A percentile compares a stretch with the other conserved stretches of the same genome.
Evolutionary conservation across 2,329 filamentous ascomycete genomes (phyloP).

Genomic region (Diaporthe vaccinii): DNA sequence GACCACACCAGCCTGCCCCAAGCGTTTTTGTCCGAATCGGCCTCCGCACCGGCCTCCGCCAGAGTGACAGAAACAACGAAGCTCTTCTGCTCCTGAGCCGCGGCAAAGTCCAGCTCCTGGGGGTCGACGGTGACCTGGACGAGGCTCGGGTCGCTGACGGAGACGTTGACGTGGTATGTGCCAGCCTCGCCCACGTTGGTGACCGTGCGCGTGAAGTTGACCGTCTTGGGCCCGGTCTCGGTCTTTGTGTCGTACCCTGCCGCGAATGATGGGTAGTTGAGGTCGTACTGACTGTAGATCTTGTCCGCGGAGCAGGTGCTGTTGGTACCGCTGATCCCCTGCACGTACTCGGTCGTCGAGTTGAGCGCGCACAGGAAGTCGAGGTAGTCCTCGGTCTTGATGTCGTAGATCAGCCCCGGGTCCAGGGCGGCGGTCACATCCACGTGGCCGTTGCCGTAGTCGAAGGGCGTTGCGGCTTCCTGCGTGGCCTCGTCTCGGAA

Average conservation of each 20-base stretch:
- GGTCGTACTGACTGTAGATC: constrained; percentile 36
- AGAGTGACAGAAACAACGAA: constrained; percentile 19
- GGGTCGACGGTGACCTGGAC: constrained; percentile 24
- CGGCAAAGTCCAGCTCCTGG: not conserved
- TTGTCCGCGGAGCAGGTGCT: constrained; percentile 28
- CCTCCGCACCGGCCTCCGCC: not conserved
- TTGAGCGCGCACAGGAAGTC: constrained; percentile 36
- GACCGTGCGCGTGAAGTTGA: constrained; percentile 38
- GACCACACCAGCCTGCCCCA: constrained; percentile 39
- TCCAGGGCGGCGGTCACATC: constrained; percentile 27
- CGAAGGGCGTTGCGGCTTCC: not conserved
- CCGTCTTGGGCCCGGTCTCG: constrained; percentile 30
- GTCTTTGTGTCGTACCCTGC: constrained; percentile 22
- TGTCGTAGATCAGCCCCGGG: constrained; percentile 36
- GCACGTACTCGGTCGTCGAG: constrained; percentile 9
- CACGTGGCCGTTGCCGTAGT: constrained; percentile 26
- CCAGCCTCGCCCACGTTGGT: constrained; percentile 37
- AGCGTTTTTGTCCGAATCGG: not conserved
- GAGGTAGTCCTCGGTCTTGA: constrained; percentile 37
- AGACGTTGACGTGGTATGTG: constrained; percentile 34
- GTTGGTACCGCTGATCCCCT: constrained; percentile 31
- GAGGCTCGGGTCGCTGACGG: constrained; percentile 11
- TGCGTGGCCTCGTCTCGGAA: constrained; percentile 2
- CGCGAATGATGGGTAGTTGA: constrained; percentile 42
- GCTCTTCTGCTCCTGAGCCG: not conserved